These are phyloP conservation scores for Physaria fendleri DNA, from an alignment of 345 rosid genomes.

Conservation along the genomic window DNA sequence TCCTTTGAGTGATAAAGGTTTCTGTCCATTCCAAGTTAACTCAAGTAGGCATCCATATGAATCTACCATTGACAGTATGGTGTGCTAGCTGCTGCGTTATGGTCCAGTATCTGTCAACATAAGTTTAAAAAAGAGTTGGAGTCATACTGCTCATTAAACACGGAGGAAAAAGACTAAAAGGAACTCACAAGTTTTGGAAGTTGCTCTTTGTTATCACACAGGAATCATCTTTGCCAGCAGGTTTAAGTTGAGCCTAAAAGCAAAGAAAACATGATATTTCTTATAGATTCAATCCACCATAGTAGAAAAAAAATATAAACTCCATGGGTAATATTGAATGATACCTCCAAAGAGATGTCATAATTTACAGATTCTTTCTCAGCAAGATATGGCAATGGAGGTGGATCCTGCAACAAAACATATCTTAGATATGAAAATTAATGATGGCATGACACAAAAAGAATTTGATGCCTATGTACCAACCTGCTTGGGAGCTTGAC, in stretches of 20 bases:
- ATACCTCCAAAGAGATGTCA: slow-evolving; percentile 86
- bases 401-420: slow-evolving; percentile 60
- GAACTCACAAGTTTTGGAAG: slow-evolving; percentile 74
- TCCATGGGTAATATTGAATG: neutral
- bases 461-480: neutral
- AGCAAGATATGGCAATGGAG: slow-evolving; percentile 75
- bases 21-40: slow-evolving; percentile 91
- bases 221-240: slow-evolving; percentile 64
- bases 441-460: neutral
- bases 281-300: neutral
- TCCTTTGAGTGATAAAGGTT: slow-evolving; percentile 58
- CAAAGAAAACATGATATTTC: neutral
- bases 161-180: neutral
- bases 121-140: slow-evolving; percentile 7
- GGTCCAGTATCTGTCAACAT: slow-evolving; percentile 74
- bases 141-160: neutral
- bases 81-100: slow-evolving; percentile 92
- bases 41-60: slow-evolving; percentile 90
- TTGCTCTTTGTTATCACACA: slow-evolving; percentile 73
- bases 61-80: slow-evolving; percentile 86
- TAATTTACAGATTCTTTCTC: slow-evolving; percentile 78
- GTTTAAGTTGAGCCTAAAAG: slow-evolving; percentile 72
- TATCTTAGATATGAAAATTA: neutral
- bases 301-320: neutral
- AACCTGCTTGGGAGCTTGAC: slow-evolving; percentile 85